Evolutionary conservation across 1,284 basidiomycete species (phyloP), one percentile per base, ranked within the genome.

Genomic region (Malassezia pachydermatis): DNA sequence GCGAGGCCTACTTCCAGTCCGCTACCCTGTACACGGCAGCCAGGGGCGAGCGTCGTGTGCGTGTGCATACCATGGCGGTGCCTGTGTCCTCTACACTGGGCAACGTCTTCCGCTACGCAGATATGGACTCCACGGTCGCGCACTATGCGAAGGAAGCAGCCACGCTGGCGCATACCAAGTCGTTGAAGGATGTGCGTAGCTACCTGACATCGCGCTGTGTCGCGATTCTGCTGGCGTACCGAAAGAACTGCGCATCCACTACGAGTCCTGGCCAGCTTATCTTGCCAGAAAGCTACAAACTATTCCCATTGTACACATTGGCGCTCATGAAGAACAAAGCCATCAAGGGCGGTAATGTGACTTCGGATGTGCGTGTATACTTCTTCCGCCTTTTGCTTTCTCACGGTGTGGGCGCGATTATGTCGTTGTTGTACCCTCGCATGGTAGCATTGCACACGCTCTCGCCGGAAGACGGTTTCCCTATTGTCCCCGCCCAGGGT

Each of bases 261-360:
- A 85, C 86, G 0, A 78, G 80, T 17, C 76, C 79, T 0, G 84
- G 86, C 5, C 92, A 95, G 77, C 75, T 96, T 48, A 86, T 99
- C 58, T 80, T 98, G 27, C 94, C 94, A 1, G 94, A 98, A 73
- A 83, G 84, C 1, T 92, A 90, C 78, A 85, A 86, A 71, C 79
- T 85, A 2, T 77, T 98, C 45, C 88, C 90, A 0, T 76, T 90
- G 14, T 92, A 85, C 67, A 80, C 81, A 1, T 76, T 98, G 5
- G 83, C 82, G 5, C 80, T 98, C 54, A 80, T 84, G 54, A 99
- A 99, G 76, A 81, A 80, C 52, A 94, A 95, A 72, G 81, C 88
- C 22, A 74, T 98, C 36, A 94, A 96, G 81, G 51, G 81, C 37
- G 82, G 85, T 40, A 84, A 81, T 65, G 89, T 98, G 37, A 83